Evolutionary conservation across 192 early-diverging fungal genomes (phyloP).

Genomic region (Diversispora eburnea): DNA sequence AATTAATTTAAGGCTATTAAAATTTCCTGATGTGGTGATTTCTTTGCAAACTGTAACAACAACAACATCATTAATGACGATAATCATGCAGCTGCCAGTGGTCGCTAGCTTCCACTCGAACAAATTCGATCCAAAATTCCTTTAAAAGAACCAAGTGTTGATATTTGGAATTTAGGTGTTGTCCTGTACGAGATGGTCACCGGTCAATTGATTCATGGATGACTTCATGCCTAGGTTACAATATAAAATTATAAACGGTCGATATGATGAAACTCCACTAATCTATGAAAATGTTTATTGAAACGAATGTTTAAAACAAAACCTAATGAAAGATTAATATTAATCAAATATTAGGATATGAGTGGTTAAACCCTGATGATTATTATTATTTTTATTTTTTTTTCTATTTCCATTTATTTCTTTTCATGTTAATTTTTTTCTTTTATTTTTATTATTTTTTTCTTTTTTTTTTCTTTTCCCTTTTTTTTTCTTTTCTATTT

Average conservation of each 20-base stretch:
- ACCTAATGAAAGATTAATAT: constrained; percentile 42
- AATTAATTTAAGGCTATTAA: too few relatives aligned
- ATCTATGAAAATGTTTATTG: constrained; percentile 40
- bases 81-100: constrained; percentile 39
- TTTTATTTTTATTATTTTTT: too few relatives aligned
- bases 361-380: constrained; percentile 39
- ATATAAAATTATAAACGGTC: constrained; percentile 61
- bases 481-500: too few relatives aligned
- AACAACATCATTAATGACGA: constrained; percentile 23
- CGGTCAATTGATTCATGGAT: constrained; percentile 66
- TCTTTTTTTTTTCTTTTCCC: too few relatives aligned
- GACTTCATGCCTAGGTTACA: constrained; percentile 68
- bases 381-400: too few relatives aligned
- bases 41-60: too few relatives aligned
- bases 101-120: constrained; percentile 70
- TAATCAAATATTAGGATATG: constrained; percentile 40
- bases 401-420: too few relatives aligned
- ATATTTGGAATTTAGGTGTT: constrained; percentile 78
- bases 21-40: too few relatives aligned
- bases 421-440: too few relatives aligned
- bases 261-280: constrained; percentile 46
- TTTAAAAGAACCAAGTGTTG: constrained; percentile 50
- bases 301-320: constrained; percentile 45
- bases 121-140: constrained; percentile 50
- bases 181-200: constrained; percentile 70